phyloP scores from a whole-genome alignment of 495 filamentous ascomycete species.

The Hyaloscypha bicolor region DNA sequence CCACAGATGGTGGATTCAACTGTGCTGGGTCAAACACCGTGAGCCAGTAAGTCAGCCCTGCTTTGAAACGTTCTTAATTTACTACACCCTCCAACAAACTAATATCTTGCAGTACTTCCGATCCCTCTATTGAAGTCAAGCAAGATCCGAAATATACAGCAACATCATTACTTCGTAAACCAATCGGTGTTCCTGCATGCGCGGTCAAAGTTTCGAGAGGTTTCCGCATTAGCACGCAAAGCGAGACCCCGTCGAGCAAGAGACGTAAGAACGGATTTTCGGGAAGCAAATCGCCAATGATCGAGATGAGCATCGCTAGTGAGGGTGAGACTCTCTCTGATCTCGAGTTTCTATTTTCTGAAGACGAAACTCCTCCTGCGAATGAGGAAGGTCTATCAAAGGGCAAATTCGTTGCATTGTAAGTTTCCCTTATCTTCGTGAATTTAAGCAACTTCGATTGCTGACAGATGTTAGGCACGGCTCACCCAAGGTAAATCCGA shows the following conservation, averaged over 20 bases:
- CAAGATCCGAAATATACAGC: slow-evolving; percentile 58
- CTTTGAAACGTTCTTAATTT: background rate
- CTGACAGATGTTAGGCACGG: slow-evolving; percentile 17
- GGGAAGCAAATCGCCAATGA: slow-evolving; percentile 29
- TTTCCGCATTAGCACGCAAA: slow-evolving; percentile 17
- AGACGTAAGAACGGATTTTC: slow-evolving; percentile 12
- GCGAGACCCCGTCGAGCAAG: slow-evolving; percentile 12
- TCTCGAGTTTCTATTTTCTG: slow-evolving; percentile 45
- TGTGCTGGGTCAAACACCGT: background rate
- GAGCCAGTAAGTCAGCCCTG: slow-evolving; percentile 11
- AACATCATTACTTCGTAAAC: slow-evolving; percentile 36
- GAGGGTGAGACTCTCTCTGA: slow-evolving; percentile 58
- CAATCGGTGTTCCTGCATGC: slow-evolving; percentile 29
- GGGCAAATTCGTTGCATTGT: slow-evolving; percentile 7
- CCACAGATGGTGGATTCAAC: slow-evolving; percentile 6
- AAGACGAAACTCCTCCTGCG: slow-evolving; percentile 29
- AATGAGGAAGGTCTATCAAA: background rate
- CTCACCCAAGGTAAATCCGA: slow-evolving; percentile 8
- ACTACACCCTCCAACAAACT: background rate
- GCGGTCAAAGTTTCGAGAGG: slow-evolving; percentile 24
- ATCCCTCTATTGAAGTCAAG: slow-evolving; percentile 44
- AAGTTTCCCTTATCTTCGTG: background rate
- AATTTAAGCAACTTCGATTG: background rate
- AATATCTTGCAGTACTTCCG: background rate
- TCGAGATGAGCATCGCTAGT: slow-evolving; percentile 35